A percentile compares a stretch with the other conserved stretches of the same genome.
Conservation (phyloP, 2,329 filamentous ascomycete genomes). For the Bisporella sp. region DNA sequence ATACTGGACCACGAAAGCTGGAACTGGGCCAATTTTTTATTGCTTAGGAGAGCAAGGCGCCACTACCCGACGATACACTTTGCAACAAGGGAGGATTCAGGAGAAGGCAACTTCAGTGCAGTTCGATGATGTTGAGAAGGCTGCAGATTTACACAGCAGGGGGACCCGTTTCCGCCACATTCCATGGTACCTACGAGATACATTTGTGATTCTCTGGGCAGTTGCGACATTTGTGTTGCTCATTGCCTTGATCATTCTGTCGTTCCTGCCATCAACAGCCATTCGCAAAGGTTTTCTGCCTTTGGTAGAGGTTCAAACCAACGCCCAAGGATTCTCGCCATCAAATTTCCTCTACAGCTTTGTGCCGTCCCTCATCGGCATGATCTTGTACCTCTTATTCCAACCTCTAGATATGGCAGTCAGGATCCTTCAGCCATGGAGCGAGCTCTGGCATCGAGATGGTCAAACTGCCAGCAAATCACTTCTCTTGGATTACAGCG, state of each 20-base stretch:
- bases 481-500: constrained; percentile 64
- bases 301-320: constrained; percentile 53
- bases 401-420: constrained; percentile 59
- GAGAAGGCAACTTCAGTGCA: constrained; percentile 26
- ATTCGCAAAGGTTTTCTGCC: constrained; percentile 68
- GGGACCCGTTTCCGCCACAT: constrained; percentile 58
- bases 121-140: constrained; percentile 18
- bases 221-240: constrained; percentile 54
- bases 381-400: constrained; percentile 59
- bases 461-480: constrained; percentile 57
- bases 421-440: constrained; percentile 64
- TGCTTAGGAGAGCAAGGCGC: constrained; percentile 62
- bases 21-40: constrained; percentile 63
- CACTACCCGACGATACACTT: constrained; percentile 42
- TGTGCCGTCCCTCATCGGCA: constrained; percentile 60
- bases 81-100: constrained; percentile 38
- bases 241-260: constrained; percentile 66
- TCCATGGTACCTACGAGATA: constrained; percentile 68
- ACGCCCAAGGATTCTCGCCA: constrained; percentile 63
- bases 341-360: constrained; percentile 86
- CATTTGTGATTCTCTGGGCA: constrained; percentile 58
- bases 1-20: constrained; percentile 71
- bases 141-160: constrained; percentile 13
- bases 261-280: constrained; percentile 64
- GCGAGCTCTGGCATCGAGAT: constrained; percentile 47